Conservation (phyloP, 352 stramenopile genomes). For the Globisporangium sylvaticum region DNA sequence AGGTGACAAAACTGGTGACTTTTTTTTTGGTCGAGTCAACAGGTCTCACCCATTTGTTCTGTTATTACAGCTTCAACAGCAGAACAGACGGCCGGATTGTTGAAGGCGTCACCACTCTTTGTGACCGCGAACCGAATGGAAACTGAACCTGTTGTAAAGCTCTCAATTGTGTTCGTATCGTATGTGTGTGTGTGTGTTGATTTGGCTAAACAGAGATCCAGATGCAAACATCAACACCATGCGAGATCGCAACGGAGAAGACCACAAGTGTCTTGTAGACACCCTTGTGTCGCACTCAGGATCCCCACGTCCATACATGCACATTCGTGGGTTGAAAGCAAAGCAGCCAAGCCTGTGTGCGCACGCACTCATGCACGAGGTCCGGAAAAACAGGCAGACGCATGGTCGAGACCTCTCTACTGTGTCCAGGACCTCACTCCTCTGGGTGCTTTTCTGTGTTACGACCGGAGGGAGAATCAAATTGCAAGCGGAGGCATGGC, state of each 20-base stretch:
- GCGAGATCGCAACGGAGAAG: neutral
- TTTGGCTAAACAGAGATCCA: neutral
- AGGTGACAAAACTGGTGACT: too few relatives aligned
- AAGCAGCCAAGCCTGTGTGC: too few relatives aligned
- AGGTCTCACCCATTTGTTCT: neutral
- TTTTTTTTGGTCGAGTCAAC: neutral
- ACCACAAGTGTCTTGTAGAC: neutral
- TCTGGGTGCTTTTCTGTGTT: neutral
- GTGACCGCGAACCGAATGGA: conserved; percentile 2
- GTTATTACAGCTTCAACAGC: neutral
- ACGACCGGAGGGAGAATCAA: neutral
- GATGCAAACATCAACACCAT: neutral
- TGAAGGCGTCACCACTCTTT: neutral
- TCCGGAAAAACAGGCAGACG: too few relatives aligned
- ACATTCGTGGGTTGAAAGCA: too few relatives aligned
- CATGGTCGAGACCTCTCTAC: too few relatives aligned
- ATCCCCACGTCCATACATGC: too few relatives aligned
- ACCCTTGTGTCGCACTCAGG: neutral
- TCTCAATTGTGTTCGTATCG: neutral
- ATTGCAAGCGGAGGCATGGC: neutral
- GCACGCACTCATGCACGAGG: too few relatives aligned
- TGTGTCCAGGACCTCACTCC: too few relatives aligned
- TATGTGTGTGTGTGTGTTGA: neutral
- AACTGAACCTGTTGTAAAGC: neutral
- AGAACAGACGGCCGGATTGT: neutral